Evolutionary conservation across 805 yeast species (phyloP), one percentile per base, ranked within the genome.

Genomic region (Lipomyces sp.): DNA sequence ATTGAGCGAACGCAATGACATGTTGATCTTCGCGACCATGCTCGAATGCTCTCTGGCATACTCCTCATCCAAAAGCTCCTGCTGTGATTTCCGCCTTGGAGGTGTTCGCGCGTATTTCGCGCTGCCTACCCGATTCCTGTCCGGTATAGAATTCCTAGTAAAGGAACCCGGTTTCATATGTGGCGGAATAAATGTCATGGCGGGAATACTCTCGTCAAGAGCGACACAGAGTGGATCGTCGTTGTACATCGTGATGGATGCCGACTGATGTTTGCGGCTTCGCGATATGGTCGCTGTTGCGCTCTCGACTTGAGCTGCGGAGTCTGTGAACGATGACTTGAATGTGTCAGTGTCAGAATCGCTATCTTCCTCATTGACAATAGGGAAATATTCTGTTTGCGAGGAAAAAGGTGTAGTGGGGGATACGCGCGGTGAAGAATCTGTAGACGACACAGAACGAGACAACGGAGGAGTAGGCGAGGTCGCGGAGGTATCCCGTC

Each of bases 161-260:
- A 57, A 10, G 2, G 59, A 50, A 5, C 32, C 37, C 5, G 64
- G 51, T 4, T 2, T 37, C 2, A 24, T 15, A 10, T 58, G 50
- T 5, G 65, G 18, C 2, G 70, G 70, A 33, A 67, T 45, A 35
- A 64, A 67, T 13, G 66, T 64, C 37, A 64, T 64, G 4, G 70
- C 70, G 5, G 71, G 67, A 24, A 68, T 68, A 59, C 69, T 58
- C 50, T 67, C 71, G 45, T 68, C 71, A 39, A 66, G 59, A 8
- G 71, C 71, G 13, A 62, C 69, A 53, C 71, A 66, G 32, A 68
- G 66, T n/a, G 71, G 71, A 35, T 68, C 69, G 34, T 63, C 67
- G 50, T 61, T 66, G 53, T 59, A 62, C 45, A 69, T 59, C 11
- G 45, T 34, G 30, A 60, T 39, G 10, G 71, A 58, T 35, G 59